These are phyloP conservation scores for Moelleriella libera DNA, from an alignment of 2,329 filamentous ascomycete genomes.

Conservation along the genomic window DNA sequence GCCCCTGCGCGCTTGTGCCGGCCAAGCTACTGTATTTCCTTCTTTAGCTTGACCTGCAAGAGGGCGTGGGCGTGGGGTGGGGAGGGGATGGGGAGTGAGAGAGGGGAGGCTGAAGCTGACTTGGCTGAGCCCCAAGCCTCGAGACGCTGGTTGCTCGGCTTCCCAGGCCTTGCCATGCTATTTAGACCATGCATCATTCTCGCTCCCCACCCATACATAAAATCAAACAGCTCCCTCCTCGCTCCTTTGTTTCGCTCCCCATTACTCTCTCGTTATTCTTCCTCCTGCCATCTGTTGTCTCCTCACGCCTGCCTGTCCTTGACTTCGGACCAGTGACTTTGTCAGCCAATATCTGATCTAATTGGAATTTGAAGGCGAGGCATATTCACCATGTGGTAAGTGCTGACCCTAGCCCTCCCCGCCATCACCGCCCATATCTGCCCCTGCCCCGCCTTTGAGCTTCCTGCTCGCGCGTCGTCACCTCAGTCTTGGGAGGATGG, in stretches of 20 bases:
- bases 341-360: not conserved
- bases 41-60: too few species aligned
- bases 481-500: not conserved
- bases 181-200: not conserved
- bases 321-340: not conserved
- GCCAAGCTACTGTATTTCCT: too few species aligned
- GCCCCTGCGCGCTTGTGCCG: not conserved
- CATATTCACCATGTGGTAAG: slow-evolving; percentile 12
- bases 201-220: not conserved
- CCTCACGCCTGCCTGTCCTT: slow-evolving; percentile 1
- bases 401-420: slow-evolving; percentile 5
- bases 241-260: not conserved
- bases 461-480: not conserved
- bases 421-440: slow-evolving; percentile 1
- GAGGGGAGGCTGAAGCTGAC: not conserved
- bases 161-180: not conserved
- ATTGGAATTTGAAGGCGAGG: slow-evolving; percentile 4
- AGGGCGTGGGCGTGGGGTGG: too few species aligned
- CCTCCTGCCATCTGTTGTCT: slow-evolving; percentile 1
- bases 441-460: slow-evolving; percentile 4
- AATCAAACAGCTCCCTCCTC: not conserved
- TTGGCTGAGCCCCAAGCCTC: not conserved
- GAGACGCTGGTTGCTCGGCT: not conserved
- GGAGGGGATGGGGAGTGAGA: too few species aligned
- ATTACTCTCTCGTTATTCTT: not conserved